These are phyloP conservation scores for Colletotrichum sp. DNA, from an alignment of 2,329 filamentous ascomycete species.

Conservation along the genomic window DNA sequence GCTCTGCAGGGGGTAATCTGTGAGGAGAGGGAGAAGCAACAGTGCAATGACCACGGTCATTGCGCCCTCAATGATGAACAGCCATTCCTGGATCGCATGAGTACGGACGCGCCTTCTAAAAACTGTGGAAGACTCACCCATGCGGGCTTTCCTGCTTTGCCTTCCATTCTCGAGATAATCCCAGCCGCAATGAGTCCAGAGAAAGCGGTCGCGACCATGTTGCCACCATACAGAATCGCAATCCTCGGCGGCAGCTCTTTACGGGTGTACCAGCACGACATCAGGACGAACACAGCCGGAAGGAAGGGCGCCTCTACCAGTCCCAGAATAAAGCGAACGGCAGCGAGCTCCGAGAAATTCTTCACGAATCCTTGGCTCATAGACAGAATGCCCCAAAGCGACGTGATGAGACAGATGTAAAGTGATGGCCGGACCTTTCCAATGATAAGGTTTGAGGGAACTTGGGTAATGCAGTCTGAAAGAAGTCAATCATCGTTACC, in stretches of 20 bases:
- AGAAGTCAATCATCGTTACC: neutral
- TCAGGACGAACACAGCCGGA: slow-evolving; percentile 49
- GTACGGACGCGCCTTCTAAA: slow-evolving; percentile 30
- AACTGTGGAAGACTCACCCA: neutral
- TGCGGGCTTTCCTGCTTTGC: slow-evolving; percentile 16
- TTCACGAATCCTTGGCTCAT: slow-evolving; percentile 2
- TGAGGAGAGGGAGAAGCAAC: slow-evolving; percentile 24
- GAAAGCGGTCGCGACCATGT: slow-evolving; percentile 72
- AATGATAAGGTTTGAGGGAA: slow-evolving; percentile 9
- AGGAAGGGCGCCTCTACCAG: slow-evolving; percentile 59
- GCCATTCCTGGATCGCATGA: slow-evolving; percentile 40
- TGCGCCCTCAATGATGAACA: slow-evolving; percentile 66
- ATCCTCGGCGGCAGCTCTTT: slow-evolving; percentile 67
- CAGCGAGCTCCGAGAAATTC: slow-evolving; percentile 4
- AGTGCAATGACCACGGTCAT: slow-evolving; percentile 27
- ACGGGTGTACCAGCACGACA: slow-evolving; percentile 68
- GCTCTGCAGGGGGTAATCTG: slow-evolving; percentile 24
- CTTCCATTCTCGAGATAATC: slow-evolving; percentile 62
- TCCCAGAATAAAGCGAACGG: slow-evolving; percentile 53
- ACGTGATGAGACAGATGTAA: slow-evolving; percentile 5
- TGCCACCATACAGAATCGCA: slow-evolving; percentile 63
- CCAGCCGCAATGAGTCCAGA: slow-evolving; percentile 68
- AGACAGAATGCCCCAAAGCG: neutral
- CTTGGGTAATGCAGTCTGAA: neutral
- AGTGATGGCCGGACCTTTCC: neutral